A percentile compares a stretch with the other conserved stretches of the same genome.
Evolutionary conservation across 2,329 filamentous ascomycete species (phyloP).

Genomic region (Colletotrichum liaoningense): DNA sequence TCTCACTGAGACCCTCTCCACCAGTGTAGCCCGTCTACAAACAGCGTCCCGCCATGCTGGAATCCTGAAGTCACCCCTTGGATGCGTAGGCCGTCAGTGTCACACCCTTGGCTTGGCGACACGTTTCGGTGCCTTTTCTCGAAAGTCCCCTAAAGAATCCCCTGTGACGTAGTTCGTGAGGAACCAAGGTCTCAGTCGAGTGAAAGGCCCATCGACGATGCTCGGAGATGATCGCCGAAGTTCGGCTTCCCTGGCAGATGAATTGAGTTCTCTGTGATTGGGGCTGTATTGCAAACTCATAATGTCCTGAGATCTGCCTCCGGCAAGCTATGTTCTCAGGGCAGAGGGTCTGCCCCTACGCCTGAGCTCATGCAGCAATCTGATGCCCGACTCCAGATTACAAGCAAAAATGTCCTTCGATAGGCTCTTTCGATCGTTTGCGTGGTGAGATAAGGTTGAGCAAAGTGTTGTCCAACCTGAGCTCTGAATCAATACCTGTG

Average conservation of each 20-base stretch:
- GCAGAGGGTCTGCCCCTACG: background rate
- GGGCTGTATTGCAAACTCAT: background rate
- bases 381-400: background rate
- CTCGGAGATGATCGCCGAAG: background rate
- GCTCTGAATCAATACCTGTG: background rate
- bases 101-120: background rate
- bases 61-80: slow-evolving; percentile 11
- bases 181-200: background rate
- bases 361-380: background rate
- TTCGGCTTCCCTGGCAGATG: background rate
- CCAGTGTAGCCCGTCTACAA: background rate
- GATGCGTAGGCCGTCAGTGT: background rate
- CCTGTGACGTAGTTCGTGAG: background rate
- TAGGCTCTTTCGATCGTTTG: background rate
- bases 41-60: slow-evolving; percentile 1
- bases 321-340: background rate
- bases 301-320: background rate
- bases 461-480: too few relatives aligned
- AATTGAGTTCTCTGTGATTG: background rate
- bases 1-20: slow-evolving; percentile 7
- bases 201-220: background rate
- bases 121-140: slow-evolving; percentile 2
- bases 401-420: background rate
- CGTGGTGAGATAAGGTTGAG: too few relatives aligned
- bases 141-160: background rate